Evolutionary conservation across 2,329 filamentous ascomycete species (phyloP).

Genomic region (Penicillium polonicum): DNA sequence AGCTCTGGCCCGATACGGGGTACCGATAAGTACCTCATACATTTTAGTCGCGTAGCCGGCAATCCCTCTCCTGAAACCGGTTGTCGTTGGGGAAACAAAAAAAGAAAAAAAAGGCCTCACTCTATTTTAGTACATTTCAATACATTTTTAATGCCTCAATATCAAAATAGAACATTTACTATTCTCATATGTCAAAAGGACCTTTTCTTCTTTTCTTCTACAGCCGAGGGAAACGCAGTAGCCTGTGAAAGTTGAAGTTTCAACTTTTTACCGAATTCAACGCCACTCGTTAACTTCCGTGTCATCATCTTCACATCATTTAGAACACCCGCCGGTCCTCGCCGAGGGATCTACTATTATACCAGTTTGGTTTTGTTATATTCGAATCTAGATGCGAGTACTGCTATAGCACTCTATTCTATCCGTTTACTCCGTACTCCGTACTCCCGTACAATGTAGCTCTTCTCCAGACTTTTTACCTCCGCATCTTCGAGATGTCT

Average conservation of each 20-base stretch:
- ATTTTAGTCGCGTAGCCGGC: not conserved
- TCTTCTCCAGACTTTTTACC: conserved; percentile 11
- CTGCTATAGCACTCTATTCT: not conserved
- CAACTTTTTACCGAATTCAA: conserved; percentile 6
- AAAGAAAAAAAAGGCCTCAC: conserved; percentile 19
- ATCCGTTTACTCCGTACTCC: not conserved
- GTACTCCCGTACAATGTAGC: not conserved
- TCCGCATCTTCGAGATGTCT: not conserved
- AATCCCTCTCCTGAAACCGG: conserved; percentile 18
- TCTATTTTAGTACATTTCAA: conserved; percentile 7
- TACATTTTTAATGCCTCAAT: conserved; percentile 7
- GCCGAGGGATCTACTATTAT: conserved; percentile 13
- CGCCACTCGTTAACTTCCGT: conserved; percentile 19
- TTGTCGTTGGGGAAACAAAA: conserved; percentile 26
- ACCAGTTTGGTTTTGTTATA: not conserved
- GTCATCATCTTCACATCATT: conserved; percentile 30
- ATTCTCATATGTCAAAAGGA: not conserved
- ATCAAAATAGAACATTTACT: conserved; percentile 4
- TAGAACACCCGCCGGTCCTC: conserved; percentile 17
- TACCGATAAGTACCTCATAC: conserved; percentile 18
- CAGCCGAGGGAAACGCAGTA: conserved; percentile 8
- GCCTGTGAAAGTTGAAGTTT: conserved; percentile 1
- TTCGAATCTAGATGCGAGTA: not conserved
- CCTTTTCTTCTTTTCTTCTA: not conserved
- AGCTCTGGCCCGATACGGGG: not conserved